Evolutionary conservation across 257 asterid species (phyloP), one percentile per base, ranked within the genome.

Genomic region (Solanum chaucha): DNA sequence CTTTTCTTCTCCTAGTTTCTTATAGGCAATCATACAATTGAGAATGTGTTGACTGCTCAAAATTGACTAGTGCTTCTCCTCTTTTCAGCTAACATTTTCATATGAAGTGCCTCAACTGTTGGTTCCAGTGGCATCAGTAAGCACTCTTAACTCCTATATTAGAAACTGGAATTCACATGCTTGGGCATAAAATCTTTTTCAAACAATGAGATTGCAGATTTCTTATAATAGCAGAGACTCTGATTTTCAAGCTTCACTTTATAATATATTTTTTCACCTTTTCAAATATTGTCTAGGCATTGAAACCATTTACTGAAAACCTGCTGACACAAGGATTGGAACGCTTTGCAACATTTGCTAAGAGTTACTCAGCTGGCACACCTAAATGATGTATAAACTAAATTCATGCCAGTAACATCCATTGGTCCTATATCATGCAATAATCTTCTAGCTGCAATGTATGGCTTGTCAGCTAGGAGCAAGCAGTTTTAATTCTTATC

Each of bases 81-180:
- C 38, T 55, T 91, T 85, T 92, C 97, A 95, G 99, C 95, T 97
- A 19, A 95, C 98, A 4, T 94, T 94, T 87, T 97, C 99, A 22
- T 95, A 94, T 87, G 99, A 97, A 94, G 96, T 95, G 78, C 98
- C 98, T 86, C 96, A 90, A 90, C 90, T 95, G 87, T 92, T 97
- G 92, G 86, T 75, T 88, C 99, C 99, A 72, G 98, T 97, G 91
- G 96, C 98, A 87, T 93, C 99, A 58, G 99, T 95, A 90, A 92
- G 98, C 89, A 70, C 83, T 80, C 80, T n/a, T 86, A 88, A 35
- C 70, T 48, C 26, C 34, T 28, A 70, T 30, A 10, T 44, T 5
- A 28, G 24, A 61, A 51, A 35, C 19, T 20, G 51, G 24, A 22
- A 17, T 20, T 84, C 58, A 64, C 77, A 35, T 78, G 64, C 61